These are phyloP conservation scores for Pleurotus tuber-regium DNA, from an alignment of 768 basidiomycete species.

Conservation along the genomic window DNA sequence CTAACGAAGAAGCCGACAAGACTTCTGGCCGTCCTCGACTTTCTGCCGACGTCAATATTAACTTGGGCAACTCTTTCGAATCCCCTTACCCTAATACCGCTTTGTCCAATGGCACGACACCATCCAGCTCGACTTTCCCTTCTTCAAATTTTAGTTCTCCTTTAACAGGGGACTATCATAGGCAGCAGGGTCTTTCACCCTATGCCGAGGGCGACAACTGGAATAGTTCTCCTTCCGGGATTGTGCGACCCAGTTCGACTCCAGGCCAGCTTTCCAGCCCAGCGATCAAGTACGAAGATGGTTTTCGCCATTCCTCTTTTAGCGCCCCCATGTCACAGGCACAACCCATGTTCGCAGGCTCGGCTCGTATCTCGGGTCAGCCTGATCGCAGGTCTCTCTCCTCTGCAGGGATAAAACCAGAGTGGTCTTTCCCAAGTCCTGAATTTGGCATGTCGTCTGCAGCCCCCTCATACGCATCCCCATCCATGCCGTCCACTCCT, in stretches of 20 bases:
- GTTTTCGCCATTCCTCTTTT: conserved; percentile 66
- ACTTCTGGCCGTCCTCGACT: conserved; percentile 38
- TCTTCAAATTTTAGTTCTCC: conserved; percentile 45
- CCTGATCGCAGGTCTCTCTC: conserved; percentile 55
- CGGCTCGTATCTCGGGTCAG: conserved; percentile 71
- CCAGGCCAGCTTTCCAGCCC: conserved; percentile 55
- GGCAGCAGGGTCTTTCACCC: conserved; percentile 38
- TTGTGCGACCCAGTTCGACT: conserved; percentile 68
- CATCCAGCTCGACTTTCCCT: conserved; percentile 49
- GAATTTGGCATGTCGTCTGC: conserved; percentile 53
- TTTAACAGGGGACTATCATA: conserved; percentile 45
- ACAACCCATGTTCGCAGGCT: conserved; percentile 56
- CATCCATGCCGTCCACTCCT: conserved; percentile 43
- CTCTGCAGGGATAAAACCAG: conserved; percentile 56
- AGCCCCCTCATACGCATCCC: conserved; percentile 32
- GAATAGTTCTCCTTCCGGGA: conserved; percentile 51
- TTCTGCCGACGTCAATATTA: conserved; percentile 43
- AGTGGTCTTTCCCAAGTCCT: conserved; percentile 64
- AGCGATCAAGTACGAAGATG: conserved; percentile 68
- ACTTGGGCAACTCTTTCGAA: conserved; percentile 37
- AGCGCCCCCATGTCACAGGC: conserved; percentile 50
- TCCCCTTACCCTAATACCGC: conserved; percentile 52
- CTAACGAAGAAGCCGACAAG: conserved; percentile 37
- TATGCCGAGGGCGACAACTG: conserved; percentile 54
- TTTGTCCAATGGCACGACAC: conserved; percentile 49